Conservation (phyloP, 1,284 basidiomycete genomes). For the Mrakiaceae sp. region DNA sequence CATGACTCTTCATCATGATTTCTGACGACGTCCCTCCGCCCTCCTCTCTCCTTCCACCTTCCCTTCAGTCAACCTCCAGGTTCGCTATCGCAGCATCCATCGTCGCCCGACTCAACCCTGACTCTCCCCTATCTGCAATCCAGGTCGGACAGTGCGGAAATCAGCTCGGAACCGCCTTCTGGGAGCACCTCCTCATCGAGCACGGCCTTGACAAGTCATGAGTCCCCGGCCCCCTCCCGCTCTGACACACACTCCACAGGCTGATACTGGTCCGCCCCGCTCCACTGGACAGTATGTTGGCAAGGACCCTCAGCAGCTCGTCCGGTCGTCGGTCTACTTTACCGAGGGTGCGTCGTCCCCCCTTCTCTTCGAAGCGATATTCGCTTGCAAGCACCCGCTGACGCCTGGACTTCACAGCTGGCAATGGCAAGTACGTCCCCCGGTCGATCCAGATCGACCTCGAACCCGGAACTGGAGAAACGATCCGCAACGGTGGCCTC, state of each 20-base stretch:
- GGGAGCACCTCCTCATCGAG: conserved; percentile 31
- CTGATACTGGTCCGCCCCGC: conserved; percentile 3
- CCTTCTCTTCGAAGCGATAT: not conserved
- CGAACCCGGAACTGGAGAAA: conserved; percentile 79
- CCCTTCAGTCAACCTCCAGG: not conserved
- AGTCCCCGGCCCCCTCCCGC: not conserved
- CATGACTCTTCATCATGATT: not conserved
- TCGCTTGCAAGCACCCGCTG: not conserved
- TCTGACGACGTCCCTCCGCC: not conserved
- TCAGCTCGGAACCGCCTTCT: conserved; percentile 26
- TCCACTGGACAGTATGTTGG: conserved; percentile 23
- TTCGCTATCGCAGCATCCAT: not conserved
- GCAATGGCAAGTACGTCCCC: conserved; percentile 71
- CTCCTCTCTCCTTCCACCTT: not conserved
- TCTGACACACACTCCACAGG: not conserved
- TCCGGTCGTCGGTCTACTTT: conserved; percentile 31
- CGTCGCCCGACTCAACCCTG: not conserved
- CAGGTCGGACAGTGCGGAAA: conserved; percentile 15
- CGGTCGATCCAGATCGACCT: conserved; percentile 83
- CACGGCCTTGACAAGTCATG: conserved; percentile 25
- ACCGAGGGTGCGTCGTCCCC: conserved; percentile 25
- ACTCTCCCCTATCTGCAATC: not conserved
- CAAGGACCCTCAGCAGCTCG: conserved; percentile 26
- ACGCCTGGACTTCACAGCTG: conserved; percentile 9
- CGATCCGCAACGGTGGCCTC: conserved; percentile 43